Conservation (phyloP, 2,329 filamentous ascomycete species). For the Verticillium isaacii region DNA sequence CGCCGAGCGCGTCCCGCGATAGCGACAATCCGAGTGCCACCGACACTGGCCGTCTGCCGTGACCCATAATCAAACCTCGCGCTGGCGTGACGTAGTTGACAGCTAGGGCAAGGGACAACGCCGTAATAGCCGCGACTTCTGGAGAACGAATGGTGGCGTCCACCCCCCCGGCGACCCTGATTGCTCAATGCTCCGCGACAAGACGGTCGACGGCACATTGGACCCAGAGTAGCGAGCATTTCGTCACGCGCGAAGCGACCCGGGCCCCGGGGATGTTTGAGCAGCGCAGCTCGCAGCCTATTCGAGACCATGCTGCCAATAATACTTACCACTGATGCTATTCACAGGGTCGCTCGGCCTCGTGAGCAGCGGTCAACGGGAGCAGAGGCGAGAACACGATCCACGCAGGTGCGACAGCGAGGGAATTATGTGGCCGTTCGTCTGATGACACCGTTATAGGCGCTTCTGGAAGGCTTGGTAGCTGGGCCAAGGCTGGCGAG, state of each 20-base stretch:
- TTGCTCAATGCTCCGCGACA: neutral
- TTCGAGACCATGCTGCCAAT: neutral
- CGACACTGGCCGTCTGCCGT: neutral
- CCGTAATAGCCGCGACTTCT: neutral
- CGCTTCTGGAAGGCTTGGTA: neutral
- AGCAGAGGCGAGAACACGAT: neutral
- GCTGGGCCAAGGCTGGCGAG: neutral
- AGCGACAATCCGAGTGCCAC: neutral
- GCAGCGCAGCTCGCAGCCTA: neutral
- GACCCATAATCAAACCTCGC: neutral
- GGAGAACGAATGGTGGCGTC: neutral
- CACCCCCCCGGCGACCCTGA: neutral
- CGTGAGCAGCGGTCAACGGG: neutral
- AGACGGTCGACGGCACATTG: neutral
- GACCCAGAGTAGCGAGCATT: neutral
- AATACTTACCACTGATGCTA: neutral
- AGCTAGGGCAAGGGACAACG: neutral
- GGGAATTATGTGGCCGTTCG: neutral
- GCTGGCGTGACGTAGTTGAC: neutral
- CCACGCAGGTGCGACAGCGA: neutral
- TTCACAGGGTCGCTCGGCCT: neutral
- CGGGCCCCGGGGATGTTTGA: neutral
- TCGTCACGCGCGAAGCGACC: neutral
- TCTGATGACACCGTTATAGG: neutral
- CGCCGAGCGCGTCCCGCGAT: neutral